phyloP scores from a whole-genome alignment of 2,329 filamentous ascomycete genomes.

The Hypocrella siamensis region DNA sequence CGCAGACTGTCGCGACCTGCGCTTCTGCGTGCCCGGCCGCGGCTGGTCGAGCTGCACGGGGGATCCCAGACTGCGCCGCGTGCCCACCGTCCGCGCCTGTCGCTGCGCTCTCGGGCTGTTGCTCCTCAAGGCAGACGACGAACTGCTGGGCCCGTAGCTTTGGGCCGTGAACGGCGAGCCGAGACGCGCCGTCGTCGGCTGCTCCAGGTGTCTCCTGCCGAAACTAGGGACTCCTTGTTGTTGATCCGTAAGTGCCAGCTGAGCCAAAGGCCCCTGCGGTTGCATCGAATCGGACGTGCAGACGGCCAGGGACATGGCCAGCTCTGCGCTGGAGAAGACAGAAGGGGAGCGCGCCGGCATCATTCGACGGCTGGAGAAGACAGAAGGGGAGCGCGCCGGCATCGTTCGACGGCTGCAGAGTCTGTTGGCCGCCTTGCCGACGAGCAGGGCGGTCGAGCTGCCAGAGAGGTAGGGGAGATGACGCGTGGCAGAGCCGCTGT shows the following conservation, averaged over 20 bases:
- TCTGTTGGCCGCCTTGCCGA: slow-evolving; percentile 32
- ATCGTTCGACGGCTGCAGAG: slow-evolving; percentile 32
- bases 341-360: slow-evolving; percentile 29
- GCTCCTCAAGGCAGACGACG: slow-evolving; percentile 24
- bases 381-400: slow-evolving; percentile 26
- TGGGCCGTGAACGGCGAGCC: slow-evolving; percentile 40
- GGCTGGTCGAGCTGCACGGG: slow-evolving; percentile 34
- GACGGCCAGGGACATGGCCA: slow-evolving; percentile 45
- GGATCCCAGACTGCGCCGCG: slow-evolving; percentile 34
- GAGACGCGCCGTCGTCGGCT: slow-evolving; percentile 19
- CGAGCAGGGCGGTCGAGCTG: slow-evolving; percentile 35
- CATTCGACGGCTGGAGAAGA: slow-evolving; percentile 38
- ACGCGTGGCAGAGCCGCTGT: slow-evolving; percentile 28
- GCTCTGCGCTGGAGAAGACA: slow-evolving; percentile 45
- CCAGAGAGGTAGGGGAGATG: slow-evolving; percentile 31
- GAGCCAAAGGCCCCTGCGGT: slow-evolving; percentile 42
- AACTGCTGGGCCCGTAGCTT: slow-evolving; percentile 48
- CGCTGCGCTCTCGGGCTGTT: slow-evolving; percentile 17
- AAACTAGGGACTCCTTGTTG: too few species aligned
- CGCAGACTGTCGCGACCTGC: slow-evolving; percentile 29
- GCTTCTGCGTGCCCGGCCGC: slow-evolving; percentile 38
- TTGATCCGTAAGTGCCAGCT: slow-evolving; percentile 24
- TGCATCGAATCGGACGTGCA: slow-evolving; percentile 53
- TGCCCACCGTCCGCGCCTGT: slow-evolving; percentile 33
- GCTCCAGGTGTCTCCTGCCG: too few species aligned